Evolutionary conservation across 192 early-diverging fungal genomes (phyloP), one percentile per base, ranked within the genome.

Genomic region (Phycomyces nitens): DNA sequence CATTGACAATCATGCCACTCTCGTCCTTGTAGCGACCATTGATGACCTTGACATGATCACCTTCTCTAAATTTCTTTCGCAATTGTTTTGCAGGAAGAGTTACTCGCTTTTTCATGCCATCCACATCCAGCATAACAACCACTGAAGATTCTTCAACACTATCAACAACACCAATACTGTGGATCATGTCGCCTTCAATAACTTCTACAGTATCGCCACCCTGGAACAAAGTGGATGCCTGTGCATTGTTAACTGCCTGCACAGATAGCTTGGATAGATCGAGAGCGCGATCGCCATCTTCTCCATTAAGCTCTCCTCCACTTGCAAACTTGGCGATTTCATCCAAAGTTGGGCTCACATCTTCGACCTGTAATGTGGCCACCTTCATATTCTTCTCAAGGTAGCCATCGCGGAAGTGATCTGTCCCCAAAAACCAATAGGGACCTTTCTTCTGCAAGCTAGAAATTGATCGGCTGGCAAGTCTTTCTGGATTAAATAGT

Each of bases 11-110:
- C 83, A 97, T 79, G 50, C 97, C 97, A 5, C 91, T 92, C 58
- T 92, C 89, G 43, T 86, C 90, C 68, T 82, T 81, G 74, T 90
- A 89, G 7, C 86, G 82, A 23, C 97, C 97, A 41, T 89, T 86
- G 39, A 92, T 83, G 27, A 99, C 95, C 72, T 92, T 86, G 58
- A 98, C 97, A 62, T 97, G 93, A 70, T 99, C 94, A 61, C 97
- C 97, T 16, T 86, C 78, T 21, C 77, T 68, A 68, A 98, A 99
- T n/a, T 88, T 82, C 77, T 99, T 99, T 53, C 89, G 82, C 27
- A 99, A 79, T 68, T 95, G 89, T 14, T 77, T 74, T 9, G 83
- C 71, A 7, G 80, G 83, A 50, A 90, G 82, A 12, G 78, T 76
- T 61, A 85, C 85, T 65, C 77, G 78, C 24, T 82, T 77, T 54